phyloP scores from a whole-genome alignment of 2,329 filamentous ascomycete genomes.

The Trichoderma sp. region DNA sequence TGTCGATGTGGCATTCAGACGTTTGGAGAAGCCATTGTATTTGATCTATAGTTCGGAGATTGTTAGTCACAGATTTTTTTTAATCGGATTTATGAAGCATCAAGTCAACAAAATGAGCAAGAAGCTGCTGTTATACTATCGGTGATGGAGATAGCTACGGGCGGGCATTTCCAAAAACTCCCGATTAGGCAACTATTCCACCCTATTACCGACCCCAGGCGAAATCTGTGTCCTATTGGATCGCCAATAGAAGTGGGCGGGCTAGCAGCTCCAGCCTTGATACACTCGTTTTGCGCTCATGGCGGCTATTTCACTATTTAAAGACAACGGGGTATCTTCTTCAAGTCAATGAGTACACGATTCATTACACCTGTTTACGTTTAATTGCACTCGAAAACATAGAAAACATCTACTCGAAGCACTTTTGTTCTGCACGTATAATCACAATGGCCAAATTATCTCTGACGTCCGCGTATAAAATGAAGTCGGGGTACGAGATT shows the following conservation, averaged over 20 bases:
- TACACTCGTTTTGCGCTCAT: not conserved
- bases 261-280: not conserved
- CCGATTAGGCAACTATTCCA: constrained; percentile 10
- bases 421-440: not conserved
- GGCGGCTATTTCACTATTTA: not conserved
- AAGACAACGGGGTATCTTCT: not conserved
- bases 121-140: not conserved
- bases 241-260: not conserved
- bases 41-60: not conserved
- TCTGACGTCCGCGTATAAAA: constrained; percentile 9
- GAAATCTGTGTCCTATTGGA: not conserved
- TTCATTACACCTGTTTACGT: not conserved
- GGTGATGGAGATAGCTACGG: not conserved
- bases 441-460: constrained; percentile 3
- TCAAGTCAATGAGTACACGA: not conserved
- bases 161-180: not conserved
- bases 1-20: not conserved
- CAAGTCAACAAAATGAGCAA: not conserved
- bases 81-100: not conserved
- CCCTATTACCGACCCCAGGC: not conserved
- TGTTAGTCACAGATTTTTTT: not conserved
- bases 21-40: not conserved
- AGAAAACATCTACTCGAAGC: fast-evolving
- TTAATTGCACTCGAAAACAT: not conserved
- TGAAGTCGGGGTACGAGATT: constrained; percentile 13